phyloP scores from a whole-genome alignment of 1,139 yeast genomes.

The Kodamaea sp. region DNA sequence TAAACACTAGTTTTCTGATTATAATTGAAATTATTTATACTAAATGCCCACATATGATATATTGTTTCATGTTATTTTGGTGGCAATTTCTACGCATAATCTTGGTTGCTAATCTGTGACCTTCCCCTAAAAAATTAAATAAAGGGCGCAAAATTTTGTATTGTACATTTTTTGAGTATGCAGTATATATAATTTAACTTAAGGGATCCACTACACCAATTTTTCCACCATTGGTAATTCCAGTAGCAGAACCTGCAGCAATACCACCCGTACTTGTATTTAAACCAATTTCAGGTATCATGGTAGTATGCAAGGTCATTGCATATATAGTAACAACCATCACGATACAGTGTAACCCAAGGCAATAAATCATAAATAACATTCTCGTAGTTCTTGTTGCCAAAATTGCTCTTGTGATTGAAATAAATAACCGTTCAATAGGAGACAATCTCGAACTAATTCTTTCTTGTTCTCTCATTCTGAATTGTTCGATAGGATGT shows the following conservation, averaged over 20 bases:
- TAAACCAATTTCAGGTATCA: constrained; percentile 49
- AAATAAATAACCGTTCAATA: constrained; percentile 71
- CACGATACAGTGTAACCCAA: constrained; percentile 71
- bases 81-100: too few species aligned
- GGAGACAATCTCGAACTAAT: constrained; percentile 72
- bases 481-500: constrained; percentile 82
- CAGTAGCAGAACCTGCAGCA: constrained; percentile 9
- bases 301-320: constrained; percentile 44
- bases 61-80: too few species aligned
- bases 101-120: too few species aligned
- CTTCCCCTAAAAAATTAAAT: too few species aligned
- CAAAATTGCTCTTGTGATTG: constrained; percentile 68
- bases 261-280: constrained; percentile 47
- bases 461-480: constrained; percentile 73
- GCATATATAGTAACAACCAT: constrained; percentile 62
- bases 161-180: too few species aligned
- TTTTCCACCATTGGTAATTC: too few species aligned
- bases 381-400: constrained; percentile 72
- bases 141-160: too few species aligned
- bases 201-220: too few species aligned
- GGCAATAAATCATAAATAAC: constrained; percentile 69
- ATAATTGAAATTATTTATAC: too few species aligned
- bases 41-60: too few species aligned
- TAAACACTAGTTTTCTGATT: too few species aligned
- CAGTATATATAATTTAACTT: too few species aligned